Conservation (phyloP, 176 grass and related monocot genomes). For the Carex scoparia region DNA sequence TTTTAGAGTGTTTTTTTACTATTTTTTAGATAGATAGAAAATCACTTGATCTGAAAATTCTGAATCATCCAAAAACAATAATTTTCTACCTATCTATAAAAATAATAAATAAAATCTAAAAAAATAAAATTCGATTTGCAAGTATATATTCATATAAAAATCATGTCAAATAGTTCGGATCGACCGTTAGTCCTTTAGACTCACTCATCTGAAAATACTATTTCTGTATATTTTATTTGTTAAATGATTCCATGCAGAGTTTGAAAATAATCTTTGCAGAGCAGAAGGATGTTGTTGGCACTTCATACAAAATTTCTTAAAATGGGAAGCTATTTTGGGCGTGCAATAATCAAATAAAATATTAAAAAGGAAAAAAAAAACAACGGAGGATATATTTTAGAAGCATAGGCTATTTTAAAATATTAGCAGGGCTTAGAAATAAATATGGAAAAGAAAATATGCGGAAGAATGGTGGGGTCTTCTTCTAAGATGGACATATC, state of each 20-base stretch:
- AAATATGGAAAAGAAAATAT: not conserved
- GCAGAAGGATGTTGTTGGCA: not conserved
- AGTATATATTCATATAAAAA: too few species aligned
- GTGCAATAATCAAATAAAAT: not conserved
- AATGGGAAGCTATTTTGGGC: not conserved
- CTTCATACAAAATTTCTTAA: not conserved
- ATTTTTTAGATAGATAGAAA: too few species aligned
- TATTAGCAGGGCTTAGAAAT: not conserved
- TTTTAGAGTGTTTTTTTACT: too few species aligned
- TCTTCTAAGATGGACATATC: not conserved
- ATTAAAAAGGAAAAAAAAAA: not conserved
- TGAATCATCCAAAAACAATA: too few species aligned
- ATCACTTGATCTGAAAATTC: too few species aligned
- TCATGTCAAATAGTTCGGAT: too few species aligned
- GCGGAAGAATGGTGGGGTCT: too few species aligned
- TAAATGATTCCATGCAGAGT: not conserved
- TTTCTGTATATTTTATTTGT: not conserved
- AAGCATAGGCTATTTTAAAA: not conserved
- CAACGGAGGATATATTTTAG: not conserved
- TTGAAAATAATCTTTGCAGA: not conserved
- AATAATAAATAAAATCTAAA: too few species aligned
- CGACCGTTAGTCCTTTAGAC: too few species aligned
- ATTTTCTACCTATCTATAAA: too few species aligned
- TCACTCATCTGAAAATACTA: not conserved
- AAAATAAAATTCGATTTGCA: too few species aligned